Conservation (phyloP, 345 rosid genomes). For the Clausena lansium region DNA sequence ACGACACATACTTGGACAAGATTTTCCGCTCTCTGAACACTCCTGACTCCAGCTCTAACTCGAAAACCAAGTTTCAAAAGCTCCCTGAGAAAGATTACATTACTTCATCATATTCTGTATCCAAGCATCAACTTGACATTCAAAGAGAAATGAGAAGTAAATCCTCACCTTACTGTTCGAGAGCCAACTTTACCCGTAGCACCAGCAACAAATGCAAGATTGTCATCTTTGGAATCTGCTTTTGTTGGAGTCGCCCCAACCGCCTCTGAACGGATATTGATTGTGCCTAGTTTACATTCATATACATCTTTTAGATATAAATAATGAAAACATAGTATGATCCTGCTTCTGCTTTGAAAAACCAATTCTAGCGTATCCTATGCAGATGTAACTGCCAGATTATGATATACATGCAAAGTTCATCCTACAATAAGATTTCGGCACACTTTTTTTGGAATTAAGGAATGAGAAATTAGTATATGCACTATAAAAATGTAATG, state of each 20-base stretch:
- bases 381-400: not conserved
- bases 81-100: constrained; percentile 51
- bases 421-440: not conserved
- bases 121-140: not conserved
- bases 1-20: constrained; percentile 63
- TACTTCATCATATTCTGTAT: not conserved
- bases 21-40: constrained; percentile 61
- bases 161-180: constrained; percentile 75
- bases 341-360: not conserved
- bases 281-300: constrained; percentile 34
- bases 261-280: constrained; percentile 41
- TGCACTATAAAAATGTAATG: too few relatives aligned
- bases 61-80: constrained; percentile 91
- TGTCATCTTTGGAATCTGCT: constrained; percentile 49
- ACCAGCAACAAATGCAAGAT: constrained; percentile 91
- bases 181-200: constrained; percentile 97
- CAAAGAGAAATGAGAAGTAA: constrained; percentile 13
- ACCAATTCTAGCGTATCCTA: not conserved
- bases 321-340: not conserved
- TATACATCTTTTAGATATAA: not conserved
- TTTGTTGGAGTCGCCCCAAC: constrained; percentile 38
- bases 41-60: constrained; percentile 90
- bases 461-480: too few relatives aligned
- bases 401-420: not conserved
- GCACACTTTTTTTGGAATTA: too few relatives aligned